Base-by-base conservation (phyloP, 2,329 filamentous ascomycete species). In the Thermochaetoides dissita region DNA sequence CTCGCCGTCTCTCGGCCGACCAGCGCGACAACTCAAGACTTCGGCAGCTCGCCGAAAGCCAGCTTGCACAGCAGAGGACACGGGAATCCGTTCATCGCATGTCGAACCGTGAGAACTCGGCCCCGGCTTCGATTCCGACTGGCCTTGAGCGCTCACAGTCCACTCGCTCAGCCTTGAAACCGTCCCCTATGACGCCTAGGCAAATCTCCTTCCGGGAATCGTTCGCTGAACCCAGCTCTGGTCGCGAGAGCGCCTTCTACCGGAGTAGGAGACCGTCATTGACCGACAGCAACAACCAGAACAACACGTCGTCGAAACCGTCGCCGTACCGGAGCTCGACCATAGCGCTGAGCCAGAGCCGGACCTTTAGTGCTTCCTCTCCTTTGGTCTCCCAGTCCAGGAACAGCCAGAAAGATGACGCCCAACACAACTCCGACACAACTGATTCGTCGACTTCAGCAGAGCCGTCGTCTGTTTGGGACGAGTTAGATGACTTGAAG, bases 401-500 rank as follows among this genome's bases (percentile, higher is more conserved):
- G 28, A 67, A 71, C 30, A 34, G 52, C 6, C 58, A 54, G 40
- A 61, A 51, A 44, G 61, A 55, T 45, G 67, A 59, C 10, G 29
- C 53, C 0, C 60, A 61, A 7, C 47, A 51, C 30, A 60, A 56
- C 34, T 54, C 57, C 7, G 69, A 70, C 36, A 53, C 57, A 12
- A 87, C 86, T 0, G 86, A 91, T 53, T 96, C 91, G 0, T 89
- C 83, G 0, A 72, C 83, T 31, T 96, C 91, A 0, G 91, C 85
- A 1, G 87, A 81, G 1, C 86, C 85, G 1, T 85, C 88, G 9
- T 93, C 87, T 0, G 85, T 98, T 3, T 98, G 91, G 91, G 91
- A 96, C 57, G 91, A 98, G 61, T 65, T 98, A 29, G 91, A 96
- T 53, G 91, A 96, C 50, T 66, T 98, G 37, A 96, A 96, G 59